Evolutionary conservation across 1,284 basidiomycete species (phyloP).

Genomic region (Chondrostereum purpureum): DNA sequence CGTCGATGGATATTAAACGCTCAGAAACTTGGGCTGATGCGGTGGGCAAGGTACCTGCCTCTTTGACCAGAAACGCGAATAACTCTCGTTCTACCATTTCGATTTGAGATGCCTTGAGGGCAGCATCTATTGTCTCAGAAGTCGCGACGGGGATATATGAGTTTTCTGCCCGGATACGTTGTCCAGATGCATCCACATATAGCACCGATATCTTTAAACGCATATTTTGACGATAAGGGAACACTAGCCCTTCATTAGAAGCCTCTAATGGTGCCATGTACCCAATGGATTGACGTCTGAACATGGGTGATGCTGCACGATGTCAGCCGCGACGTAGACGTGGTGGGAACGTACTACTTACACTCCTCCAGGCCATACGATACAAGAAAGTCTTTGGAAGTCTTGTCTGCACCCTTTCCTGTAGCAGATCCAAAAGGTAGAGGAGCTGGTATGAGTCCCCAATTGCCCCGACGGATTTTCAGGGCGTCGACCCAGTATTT

Average conservation of each 20-base stretch:
- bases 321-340: constrained; percentile 5
- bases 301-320: constrained; percentile 48
- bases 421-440: constrained; percentile 59
- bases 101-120: constrained; percentile 53
- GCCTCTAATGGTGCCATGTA: constrained; percentile 48
- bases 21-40: constrained; percentile 71
- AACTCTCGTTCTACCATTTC: constrained; percentile 76
- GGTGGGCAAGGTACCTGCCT: constrained; percentile 65
- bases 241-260: constrained; percentile 41
- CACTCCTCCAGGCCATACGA: constrained; percentile 76
- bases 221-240: constrained; percentile 54
- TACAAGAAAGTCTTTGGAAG: constrained; percentile 71
- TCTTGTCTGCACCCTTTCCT: constrained; percentile 69
- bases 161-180: constrained; percentile 31
- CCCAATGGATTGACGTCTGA: constrained; percentile 63
- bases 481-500: constrained; percentile 76
- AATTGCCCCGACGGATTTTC: constrained; percentile 65
- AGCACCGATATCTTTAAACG: constrained; percentile 53
- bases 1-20: constrained; percentile 65
- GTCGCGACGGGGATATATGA: constrained; percentile 24
- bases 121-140: constrained; percentile 38
- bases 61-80: constrained; percentile 61
- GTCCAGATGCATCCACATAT: constrained; percentile 27
- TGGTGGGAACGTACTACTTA: constrained; percentile 26
- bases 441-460: constrained; percentile 71